Evolutionary conservation across 2,329 filamentous ascomycete species (phyloP).

Genomic region (Fusarium pseudograminearum): DNA sequence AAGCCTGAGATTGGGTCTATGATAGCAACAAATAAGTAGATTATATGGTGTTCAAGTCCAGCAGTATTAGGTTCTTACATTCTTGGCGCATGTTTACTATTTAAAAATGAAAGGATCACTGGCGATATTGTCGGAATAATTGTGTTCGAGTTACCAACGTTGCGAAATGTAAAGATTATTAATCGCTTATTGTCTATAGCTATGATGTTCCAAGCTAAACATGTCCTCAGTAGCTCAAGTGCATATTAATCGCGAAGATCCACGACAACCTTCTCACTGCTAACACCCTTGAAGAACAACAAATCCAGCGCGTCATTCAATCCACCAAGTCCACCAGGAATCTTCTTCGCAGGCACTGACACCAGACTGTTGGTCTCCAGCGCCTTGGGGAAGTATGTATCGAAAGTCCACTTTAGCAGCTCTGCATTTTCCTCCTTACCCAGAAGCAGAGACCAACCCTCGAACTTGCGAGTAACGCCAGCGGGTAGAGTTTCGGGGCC

Average conservation of each 20-base stretch:
- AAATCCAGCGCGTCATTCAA: slow-evolving; percentile 29
- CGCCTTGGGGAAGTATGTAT: slow-evolving; percentile 30
- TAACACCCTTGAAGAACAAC: slow-evolving; percentile 32
- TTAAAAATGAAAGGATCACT: too few relatives aligned
- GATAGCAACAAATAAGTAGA: too few relatives aligned
- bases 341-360: slow-evolving; percentile 24
- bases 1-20: too few relatives aligned
- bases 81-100: too few relatives aligned
- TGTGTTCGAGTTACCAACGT: neutral
- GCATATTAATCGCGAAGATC: slow-evolving; percentile 15
- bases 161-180: neutral
- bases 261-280: slow-evolving; percentile 38
- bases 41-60: too few relatives aligned
- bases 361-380: slow-evolving; percentile 19
- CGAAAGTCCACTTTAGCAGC: slow-evolving; percentile 32
- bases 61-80: too few relatives aligned
- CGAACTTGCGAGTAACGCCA: slow-evolving; percentile 33
- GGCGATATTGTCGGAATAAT: too few relatives aligned
- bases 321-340: slow-evolving; percentile 30
- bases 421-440: slow-evolving; percentile 33
- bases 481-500: slow-evolving; percentile 24
- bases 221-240: rapidly evolving
- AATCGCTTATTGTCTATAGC: neutral
- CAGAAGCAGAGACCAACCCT: slow-evolving; percentile 37
- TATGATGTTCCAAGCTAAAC: too few relatives aligned